These are phyloP conservation scores for Citrus mangshanensis DNA, from an alignment of 345 rosid genomes.

Conservation along the genomic window DNA sequence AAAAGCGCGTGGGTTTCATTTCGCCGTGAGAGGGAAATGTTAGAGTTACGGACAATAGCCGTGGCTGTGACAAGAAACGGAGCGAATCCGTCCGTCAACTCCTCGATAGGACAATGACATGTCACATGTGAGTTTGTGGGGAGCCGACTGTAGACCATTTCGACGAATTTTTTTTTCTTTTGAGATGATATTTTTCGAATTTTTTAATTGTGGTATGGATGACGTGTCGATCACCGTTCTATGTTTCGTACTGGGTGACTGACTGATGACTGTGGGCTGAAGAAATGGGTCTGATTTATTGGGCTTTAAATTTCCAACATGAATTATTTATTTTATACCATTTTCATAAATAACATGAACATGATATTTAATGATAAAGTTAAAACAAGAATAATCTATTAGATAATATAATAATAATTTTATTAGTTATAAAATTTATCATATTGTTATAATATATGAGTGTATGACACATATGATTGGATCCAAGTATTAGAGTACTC, in stretches of 20 bases:
- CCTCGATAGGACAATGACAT: neutral
- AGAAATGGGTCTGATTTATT: neutral
- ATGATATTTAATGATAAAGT: too few species aligned
- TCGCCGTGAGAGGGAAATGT: constrained; percentile 2
- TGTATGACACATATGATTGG: too few species aligned
- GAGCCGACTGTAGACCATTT: neutral
- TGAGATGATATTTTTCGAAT: neutral
- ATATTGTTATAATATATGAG: too few species aligned
- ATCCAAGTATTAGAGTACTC: too few species aligned
- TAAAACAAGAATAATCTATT: too few species aligned
- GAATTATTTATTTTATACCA: too few species aligned
- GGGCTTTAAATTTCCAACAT: neutral
- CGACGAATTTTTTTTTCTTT: neutral
- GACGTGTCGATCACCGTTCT: neutral
- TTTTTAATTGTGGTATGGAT: too few species aligned
- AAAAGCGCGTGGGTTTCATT: neutral
- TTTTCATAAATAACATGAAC: too few species aligned
- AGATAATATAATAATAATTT: too few species aligned
- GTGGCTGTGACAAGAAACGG: neutral
- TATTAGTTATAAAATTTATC: too few species aligned
- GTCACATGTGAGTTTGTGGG: neutral
- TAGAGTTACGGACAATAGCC: neutral
- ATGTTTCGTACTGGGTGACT: too few species aligned
- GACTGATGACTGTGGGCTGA: neutral
- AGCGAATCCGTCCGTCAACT: neutral